Base-by-base conservation (phyloP, 2,329 filamentous ascomycete genomes). In the Colletotrichum abscissum region DNA sequence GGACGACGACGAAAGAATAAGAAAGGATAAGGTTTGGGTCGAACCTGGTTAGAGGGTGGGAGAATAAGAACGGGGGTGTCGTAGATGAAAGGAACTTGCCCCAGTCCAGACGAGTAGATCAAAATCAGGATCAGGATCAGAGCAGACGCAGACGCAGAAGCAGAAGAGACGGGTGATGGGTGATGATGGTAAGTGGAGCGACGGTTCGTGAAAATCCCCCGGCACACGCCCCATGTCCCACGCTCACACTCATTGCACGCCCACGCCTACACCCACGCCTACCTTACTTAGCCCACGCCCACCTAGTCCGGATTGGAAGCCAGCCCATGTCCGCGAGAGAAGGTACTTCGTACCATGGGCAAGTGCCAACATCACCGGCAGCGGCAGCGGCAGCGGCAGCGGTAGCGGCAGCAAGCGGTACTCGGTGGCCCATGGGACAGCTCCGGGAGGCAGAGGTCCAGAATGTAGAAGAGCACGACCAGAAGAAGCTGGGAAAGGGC, bases 21-120 rank as follows among this genome's bases (percentile, higher is more conserved):
- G 70, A 69, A 73, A 73, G n/a, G 66, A 65, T 68, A 59, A 73
- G 56, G 70, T 73, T 73, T 70, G 67, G 60, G 62, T 26, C 70
- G 70, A 63, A 55, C 67, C 70, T 65, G 55, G 70, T 66, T 26
- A 58, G 60, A 62, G 70, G 66, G 60, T 73, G 59, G 66, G 46
- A 70, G 49, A 52, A 66, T 22, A 49, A 58, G 62, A 65, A 57
- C 22, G 22, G 42, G 54, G 64, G 42, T n/a, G 42, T 22, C 19
- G 42, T 49, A 49, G 16, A 22, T 67, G 30, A 64, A 56, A 38
- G 63, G 24, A 56, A 56, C 24, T 28, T 9, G 22, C 28, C 62
- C 49, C 28, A 55, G 63, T 22, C 54, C 63, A 52, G 62, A 54
- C 35, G 54, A 26, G 63, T 42, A 55, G 63, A 55, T 64, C 63